Evolutionary conservation across 192 early-diverging fungal genomes (phyloP), one percentile per base, ranked within the genome.

Genomic region (Backusella morwellensis): DNA sequence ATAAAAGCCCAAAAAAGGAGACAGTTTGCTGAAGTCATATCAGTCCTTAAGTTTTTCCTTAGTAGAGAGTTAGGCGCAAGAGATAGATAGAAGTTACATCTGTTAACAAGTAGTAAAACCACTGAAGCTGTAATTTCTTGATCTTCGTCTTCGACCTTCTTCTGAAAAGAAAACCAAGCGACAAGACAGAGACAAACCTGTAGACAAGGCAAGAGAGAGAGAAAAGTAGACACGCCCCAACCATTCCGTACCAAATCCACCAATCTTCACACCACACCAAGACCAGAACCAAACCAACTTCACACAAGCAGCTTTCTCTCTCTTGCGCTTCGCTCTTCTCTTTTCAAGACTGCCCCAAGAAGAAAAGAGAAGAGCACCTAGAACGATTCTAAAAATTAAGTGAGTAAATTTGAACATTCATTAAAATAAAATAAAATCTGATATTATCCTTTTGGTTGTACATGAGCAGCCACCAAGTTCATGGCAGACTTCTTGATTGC

Each of bases 291-390:
- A 29, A 63, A 63, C 56, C 8, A 63, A 29, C n/a, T 8, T 29
- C 56, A 23, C 56, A 63, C 9, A 29, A 63, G 56, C 23, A 12
- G 11, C n/a, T 59, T n/a, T 63, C 56, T 63, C 56, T 63, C 56
- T 63, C 56, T 63, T 63, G 56, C 47, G 56, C 26, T 63, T 63
- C 56, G 12, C 56, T 29, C 56, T 63, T 63, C 56, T 63, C 56
- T 63, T 63, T 63, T 63, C 23, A 29, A 23, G 26, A 26, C 56
- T 29, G 2, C 54, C 54, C 21, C 11, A n/a, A 23, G 23, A 63
- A 63, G 54, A 63, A 63, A 63, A 63, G 56, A 63, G 56, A 63
- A 63, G 23, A 63, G 56, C 56, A 63, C 2, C 26, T 29, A 29
- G 11, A 26, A 12, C 56, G 12, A 59, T 63, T 26, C 23, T 23